Percentiles rank a stretch among this genome's conserved stretches.
These are phyloP conservation scores for Leccinum fallax DNA, from an alignment of 1,284 basidiomycete genomes.

Conservation along the genomic window DNA sequence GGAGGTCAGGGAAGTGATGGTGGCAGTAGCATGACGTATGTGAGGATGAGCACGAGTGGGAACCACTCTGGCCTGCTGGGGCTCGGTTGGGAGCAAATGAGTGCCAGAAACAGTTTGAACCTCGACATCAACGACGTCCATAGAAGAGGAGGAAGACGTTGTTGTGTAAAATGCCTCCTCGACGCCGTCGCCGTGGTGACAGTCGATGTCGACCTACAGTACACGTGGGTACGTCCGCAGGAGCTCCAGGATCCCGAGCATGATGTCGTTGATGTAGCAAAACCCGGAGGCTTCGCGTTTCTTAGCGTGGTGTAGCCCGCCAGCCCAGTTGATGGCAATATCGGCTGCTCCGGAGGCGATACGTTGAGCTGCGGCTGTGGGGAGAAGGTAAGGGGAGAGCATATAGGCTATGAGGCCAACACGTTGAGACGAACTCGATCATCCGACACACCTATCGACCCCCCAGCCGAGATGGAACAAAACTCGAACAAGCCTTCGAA, in stretches of 20 bases:
- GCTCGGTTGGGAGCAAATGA: constrained; percentile 6
- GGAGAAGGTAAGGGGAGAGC: background rate
- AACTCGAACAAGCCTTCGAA: constrained; percentile 98
- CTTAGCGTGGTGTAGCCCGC: constrained; percentile 97
- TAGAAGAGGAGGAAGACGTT: constrained; percentile 43
- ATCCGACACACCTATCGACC: constrained; percentile 69
- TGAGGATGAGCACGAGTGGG: background rate
- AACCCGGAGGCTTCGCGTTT: constrained; percentile 96
- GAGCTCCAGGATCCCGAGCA: constrained; percentile 87
- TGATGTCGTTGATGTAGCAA: constrained; percentile 98
- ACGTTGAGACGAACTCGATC: background rate
- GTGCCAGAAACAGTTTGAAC: constrained; percentile 17
- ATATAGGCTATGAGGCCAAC: background rate
- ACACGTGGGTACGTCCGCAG: constrained; percentile 84
- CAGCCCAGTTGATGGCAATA: constrained; percentile 97
- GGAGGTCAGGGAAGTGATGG: background rate
- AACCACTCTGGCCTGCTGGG: constrained; percentile 6
- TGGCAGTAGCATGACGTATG: constrained; percentile 3
- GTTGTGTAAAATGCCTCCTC: constrained; percentile 99
- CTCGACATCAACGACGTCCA: constrained; percentile 10
- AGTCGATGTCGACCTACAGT: constrained; percentile 97
- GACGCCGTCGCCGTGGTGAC: constrained; percentile 99
- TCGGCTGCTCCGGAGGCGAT: constrained; percentile 85
- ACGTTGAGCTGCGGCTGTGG: constrained; percentile 76
- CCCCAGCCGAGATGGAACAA: constrained; percentile 95